Conservation (phyloP, 2,329 filamentous ascomycete genomes). For the Alternaria alternata region DNA sequence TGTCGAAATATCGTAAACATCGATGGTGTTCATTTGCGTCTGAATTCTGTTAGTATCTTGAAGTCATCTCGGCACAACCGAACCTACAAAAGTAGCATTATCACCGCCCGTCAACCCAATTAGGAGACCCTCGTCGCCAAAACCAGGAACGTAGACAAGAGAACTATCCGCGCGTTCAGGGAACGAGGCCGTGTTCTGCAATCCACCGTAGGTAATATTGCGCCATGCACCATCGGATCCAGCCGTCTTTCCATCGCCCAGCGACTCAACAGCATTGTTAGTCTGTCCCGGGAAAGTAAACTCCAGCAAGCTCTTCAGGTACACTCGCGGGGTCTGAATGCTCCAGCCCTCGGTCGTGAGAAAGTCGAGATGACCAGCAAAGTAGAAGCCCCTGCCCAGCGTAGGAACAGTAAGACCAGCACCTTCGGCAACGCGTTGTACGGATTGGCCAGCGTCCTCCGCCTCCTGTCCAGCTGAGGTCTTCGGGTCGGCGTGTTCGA, state of each 20-base stretch:
- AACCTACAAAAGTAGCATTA: constrained; percentile 68
- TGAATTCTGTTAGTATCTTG: constrained; percentile 32
- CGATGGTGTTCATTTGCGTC: constrained; percentile 74
- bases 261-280: constrained; percentile 68
- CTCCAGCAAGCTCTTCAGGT: constrained; percentile 77
- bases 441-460: constrained; percentile 60
- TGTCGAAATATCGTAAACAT: constrained; percentile 79
- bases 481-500: constrained; percentile 66
- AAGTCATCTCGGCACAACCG: neutral
- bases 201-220: constrained; percentile 76
- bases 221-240: constrained; percentile 70
- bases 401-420: constrained; percentile 75
- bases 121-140: constrained; percentile 77
- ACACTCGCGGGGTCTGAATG: constrained; percentile 68
- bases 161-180: constrained; percentile 77
- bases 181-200: constrained; percentile 72
- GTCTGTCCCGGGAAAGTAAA: constrained; percentile 76
- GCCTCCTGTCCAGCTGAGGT: constrained; percentile 72
- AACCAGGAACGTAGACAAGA: constrained; percentile 78
- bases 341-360: constrained; percentile 73
- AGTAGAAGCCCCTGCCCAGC: constrained; percentile 77
- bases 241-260: constrained; percentile 64
- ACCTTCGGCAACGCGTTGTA: constrained; percentile 77
- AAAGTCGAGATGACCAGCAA: constrained; percentile 77
- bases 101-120: constrained; percentile 80